Conservation (phyloP, 495 filamentous ascomycete genomes). For the Podospora didyma region DNA sequence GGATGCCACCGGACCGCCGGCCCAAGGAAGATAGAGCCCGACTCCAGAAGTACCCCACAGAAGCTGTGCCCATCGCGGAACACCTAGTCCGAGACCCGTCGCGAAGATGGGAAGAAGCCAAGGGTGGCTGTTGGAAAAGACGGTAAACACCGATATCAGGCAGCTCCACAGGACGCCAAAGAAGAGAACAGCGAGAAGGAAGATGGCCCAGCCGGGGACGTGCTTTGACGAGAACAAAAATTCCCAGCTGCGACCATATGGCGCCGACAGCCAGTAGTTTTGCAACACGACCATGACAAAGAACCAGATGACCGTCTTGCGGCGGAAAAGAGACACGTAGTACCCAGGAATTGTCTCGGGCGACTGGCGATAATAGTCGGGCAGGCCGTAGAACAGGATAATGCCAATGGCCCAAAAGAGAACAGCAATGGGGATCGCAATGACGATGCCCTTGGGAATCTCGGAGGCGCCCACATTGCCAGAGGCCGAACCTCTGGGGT, state of each 20-base stretch:
- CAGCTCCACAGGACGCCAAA: conserved; percentile 54
- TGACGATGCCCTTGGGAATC: conserved; percentile 34
- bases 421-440: conserved; percentile 44
- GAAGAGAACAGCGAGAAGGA: conserved; percentile 51
- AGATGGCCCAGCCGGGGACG: conserved; percentile 47
- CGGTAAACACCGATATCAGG: conserved; percentile 42
- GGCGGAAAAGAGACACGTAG: conserved; percentile 51
- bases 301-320: conserved; percentile 58
- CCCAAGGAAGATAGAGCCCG: conserved; percentile 57
- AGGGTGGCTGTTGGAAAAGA: conserved; percentile 47
- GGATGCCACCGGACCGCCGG: conserved; percentile 36
- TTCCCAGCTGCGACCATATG: conserved; percentile 59
- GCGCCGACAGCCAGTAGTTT: conserved; percentile 58
- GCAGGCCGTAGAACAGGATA: conserved; percentile 52
- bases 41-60: conserved; percentile 54
- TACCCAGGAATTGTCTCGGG: conserved; percentile 62
- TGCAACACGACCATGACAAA: conserved; percentile 58
- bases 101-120: conserved; percentile 65
- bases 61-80: conserved; percentile 60
- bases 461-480: conserved; percentile 6
- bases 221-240: conserved; percentile 52
- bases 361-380: conserved; percentile 60
- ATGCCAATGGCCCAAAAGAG: conserved; percentile 47
- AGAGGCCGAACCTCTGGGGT: conserved; percentile 2
- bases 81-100: conserved; percentile 42